Evolutionary conservation across 768 basidiomycete genomes (phyloP).

Genomic region (Rhizopogon roseolus): DNA sequence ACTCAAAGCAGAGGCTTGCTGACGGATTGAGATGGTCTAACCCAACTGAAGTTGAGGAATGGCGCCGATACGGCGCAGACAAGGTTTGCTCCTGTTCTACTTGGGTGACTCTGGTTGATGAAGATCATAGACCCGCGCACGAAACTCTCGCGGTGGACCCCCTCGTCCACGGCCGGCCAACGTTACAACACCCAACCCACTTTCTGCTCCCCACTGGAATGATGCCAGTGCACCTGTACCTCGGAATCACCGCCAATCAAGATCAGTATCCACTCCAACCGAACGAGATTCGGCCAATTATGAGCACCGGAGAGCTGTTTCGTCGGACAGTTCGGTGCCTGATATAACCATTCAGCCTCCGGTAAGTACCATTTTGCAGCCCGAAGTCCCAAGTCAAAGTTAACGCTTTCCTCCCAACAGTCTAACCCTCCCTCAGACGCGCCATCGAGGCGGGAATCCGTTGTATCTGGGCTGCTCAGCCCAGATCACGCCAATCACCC

Average conservation of each 20-base stretch:
- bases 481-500: slow-evolving; percentile 27
- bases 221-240: slow-evolving; percentile 7
- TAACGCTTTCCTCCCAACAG: slow-evolving; percentile 9
- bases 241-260: slow-evolving; percentile 21
- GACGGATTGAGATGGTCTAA: slow-evolving; percentile 32
- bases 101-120: neutral
- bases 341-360: slow-evolving; percentile 27
- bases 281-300: slow-evolving; percentile 1
- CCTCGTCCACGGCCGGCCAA: slow-evolving; percentile 14
- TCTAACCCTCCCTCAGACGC: slow-evolving; percentile 28
- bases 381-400: neutral
- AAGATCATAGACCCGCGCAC: slow-evolving; percentile 13
- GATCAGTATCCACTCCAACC: slow-evolving; percentile 11
- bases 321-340: slow-evolving; percentile 30
- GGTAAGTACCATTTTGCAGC: slow-evolving; percentile 13
- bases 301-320: slow-evolving; percentile 17
- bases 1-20: slow-evolving; percentile 24
- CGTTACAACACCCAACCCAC: slow-evolving; percentile 19
- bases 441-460: slow-evolving; percentile 20
- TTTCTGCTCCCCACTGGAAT: slow-evolving; percentile 19
- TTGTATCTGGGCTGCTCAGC: slow-evolving; percentile 18
- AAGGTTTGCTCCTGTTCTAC: slow-evolving; percentile 9
- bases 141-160: slow-evolving; percentile 6
- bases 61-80: slow-evolving; percentile 20
- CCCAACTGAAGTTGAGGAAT: slow-evolving; percentile 24